Percentiles rank a stretch among this genome's conserved stretches.
phyloP scores from a whole-genome alignment of 2,329 filamentous ascomycete species.

The Diplodia mutila region DNA sequence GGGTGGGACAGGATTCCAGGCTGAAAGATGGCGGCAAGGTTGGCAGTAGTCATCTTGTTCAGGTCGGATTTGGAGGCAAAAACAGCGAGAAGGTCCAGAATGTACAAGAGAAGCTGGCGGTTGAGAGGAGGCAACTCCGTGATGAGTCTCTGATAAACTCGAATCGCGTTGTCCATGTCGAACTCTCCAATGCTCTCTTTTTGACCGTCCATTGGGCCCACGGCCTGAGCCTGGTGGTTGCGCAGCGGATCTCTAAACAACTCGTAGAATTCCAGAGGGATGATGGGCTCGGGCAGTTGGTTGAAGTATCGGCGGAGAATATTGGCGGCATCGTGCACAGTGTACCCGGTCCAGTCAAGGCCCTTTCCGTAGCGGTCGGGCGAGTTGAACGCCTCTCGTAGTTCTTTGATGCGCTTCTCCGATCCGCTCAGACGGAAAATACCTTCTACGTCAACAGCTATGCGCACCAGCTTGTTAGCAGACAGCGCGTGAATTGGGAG shows the following conservation, averaged over 20 bases:
- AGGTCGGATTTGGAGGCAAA: constrained; percentile 96
- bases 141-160: constrained; percentile 84
- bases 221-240: constrained; percentile 68
- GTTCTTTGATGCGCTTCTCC: constrained; percentile 96
- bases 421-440: constrained; percentile 96
- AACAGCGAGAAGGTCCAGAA: constrained; percentile 91
- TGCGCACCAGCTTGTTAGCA: constrained; percentile 31
- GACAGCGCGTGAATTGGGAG: constrained; percentile 23
- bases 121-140: constrained; percentile 92
- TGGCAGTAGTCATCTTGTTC: constrained; percentile 95
- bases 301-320: constrained; percentile 95
- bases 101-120: constrained; percentile 90
- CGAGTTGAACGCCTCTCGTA: constrained; percentile 89
- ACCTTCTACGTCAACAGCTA: constrained; percentile 91
- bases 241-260: constrained; percentile 84
- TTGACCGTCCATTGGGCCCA: constrained; percentile 65
- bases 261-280: constrained; percentile 91
- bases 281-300: constrained; percentile 93
- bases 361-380: constrained; percentile 96
- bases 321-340: constrained; percentile 97
- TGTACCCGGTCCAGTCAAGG: constrained; percentile 95
- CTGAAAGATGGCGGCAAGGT: constrained; percentile 95
- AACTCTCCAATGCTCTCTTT: constrained; percentile 74
- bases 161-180: constrained; percentile 75
- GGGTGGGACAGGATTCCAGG: constrained; percentile 95